Percentiles rank a stretch among this genome's conserved stretches.
These are phyloP conservation scores for Malassezia sympodialis DNA, from an alignment of 1,284 basidiomycete species.

Conservation along the genomic window DNA sequence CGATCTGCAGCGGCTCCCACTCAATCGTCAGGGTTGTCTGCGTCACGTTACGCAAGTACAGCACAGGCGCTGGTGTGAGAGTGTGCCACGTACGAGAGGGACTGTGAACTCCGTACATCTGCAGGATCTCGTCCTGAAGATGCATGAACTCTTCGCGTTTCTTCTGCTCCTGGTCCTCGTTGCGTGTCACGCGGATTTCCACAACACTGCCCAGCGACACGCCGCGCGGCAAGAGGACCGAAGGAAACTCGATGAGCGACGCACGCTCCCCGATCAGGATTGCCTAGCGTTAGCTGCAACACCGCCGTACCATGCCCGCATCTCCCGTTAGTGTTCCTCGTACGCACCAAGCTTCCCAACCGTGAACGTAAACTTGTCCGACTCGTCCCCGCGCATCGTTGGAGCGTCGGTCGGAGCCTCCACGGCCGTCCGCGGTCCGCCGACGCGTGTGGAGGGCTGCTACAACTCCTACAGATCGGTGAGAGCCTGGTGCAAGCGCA, in stretches of 20 bases:
- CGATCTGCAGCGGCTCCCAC: slow-evolving; percentile 40
- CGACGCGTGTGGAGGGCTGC: neutral
- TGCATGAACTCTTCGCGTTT: slow-evolving; percentile 36
- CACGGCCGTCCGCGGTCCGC: neutral
- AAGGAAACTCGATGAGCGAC: slow-evolving; percentile 47
- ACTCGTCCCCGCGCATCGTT: neutral
- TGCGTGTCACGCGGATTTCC: slow-evolving; percentile 41
- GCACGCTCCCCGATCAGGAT: slow-evolving; percentile 47
- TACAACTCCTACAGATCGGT: neutral
- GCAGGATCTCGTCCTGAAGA: slow-evolving; percentile 42
- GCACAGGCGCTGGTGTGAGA: slow-evolving; percentile 22
- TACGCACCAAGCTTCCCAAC: slow-evolving; percentile 42
- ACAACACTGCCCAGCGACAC: slow-evolving; percentile 43
- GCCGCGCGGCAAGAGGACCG: slow-evolving; percentile 39
- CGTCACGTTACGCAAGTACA: slow-evolving; percentile 40
- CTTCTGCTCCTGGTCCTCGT: slow-evolving; percentile 34
- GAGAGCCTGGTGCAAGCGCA: slow-evolving; percentile 6
- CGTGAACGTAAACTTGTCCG: slow-evolving; percentile 34
- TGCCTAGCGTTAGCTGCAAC: slow-evolving; percentile 29
- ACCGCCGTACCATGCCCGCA: slow-evolving; percentile 17
- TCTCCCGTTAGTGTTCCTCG: slow-evolving; percentile 2
- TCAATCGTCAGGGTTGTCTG: slow-evolving; percentile 46
- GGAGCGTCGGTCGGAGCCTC: neutral
- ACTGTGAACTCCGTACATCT: slow-evolving; percentile 33
- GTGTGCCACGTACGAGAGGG: slow-evolving; percentile 25